Base-by-base conservation (phyloP, 768 basidiomycete genomes). In the Chalciporus sphaerocephalus region DNA sequence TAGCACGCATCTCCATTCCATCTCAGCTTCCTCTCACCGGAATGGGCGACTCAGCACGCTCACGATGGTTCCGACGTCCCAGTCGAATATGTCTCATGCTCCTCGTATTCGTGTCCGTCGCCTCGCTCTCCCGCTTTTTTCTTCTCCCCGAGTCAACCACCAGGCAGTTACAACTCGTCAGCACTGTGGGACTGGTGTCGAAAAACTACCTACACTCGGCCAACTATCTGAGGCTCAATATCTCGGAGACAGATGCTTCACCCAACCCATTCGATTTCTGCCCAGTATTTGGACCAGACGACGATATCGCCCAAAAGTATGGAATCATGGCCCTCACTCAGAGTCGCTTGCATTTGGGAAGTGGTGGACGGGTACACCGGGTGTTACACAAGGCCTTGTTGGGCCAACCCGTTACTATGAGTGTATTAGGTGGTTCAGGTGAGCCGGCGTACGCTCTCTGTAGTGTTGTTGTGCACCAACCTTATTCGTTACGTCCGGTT, bases 371-470 rank as follows among this genome's bases (percentile, higher is more conserved):
- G 30, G 70, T 95, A 4, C 92, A 93, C 62, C 74, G 85, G 23
- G 80, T 95, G 18, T 68, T 96, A 30, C 83, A 85, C 60, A 84
- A 85, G 65, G 93, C 92, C 1, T 70, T 96, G 53, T 74, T 84
- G 5, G 93, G 92, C 7, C 80, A 83, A 45, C 90, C 92, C 2
- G 78, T 96, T 12, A 94, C 92, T 7, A 92, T 96, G 56, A 90
- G 87, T 62, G 78, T 96, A 27, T 59, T 96, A 16, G 93, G 93
- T 32, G 92, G 92, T 47, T 94, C 91, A 51, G 74, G 92, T 94
- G 58, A 61, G 81, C 65, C 16, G 30, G 12, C 21, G 23, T 24
- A 10, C 6, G 12, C 10, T 37, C 27, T 36, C 22, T 25, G 38
- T 28, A 13, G 8, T 13, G 6, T 18, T 16, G 27, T 27, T 11